Base-by-base conservation (phyloP, 139 green algal species). In the Trebouxia sp. region DNA sequence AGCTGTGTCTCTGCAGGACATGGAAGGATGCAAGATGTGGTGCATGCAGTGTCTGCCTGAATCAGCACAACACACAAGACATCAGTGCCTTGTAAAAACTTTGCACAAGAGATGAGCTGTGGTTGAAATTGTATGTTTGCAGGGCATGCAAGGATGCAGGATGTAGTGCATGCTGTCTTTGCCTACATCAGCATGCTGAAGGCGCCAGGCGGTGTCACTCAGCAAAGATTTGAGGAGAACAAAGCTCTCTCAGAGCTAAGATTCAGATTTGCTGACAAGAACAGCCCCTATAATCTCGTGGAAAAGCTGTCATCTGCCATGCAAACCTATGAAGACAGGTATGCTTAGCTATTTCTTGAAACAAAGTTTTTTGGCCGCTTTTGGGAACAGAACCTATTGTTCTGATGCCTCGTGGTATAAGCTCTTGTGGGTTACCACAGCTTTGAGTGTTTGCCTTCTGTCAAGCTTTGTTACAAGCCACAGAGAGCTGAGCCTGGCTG, bases 231-330 rank as follows among this genome's bases (percentile, higher is more conserved):
- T 69, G 37, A 86, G 20, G 88, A 91, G 83, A 80, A 85, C 45
- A 65, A 66, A 10, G 70, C 87, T 28, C 79, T 91, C 76, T 50
- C 75, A 53, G 48, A 88, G 55, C 83, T 95, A 74, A 85, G 88
- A 38, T 98, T 98, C 83, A 76, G 97, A 85, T 97, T 91, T 76
- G 79, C 87, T 2, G 94, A 98, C 84, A 95, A 95, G 87, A 47
- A 78, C 35, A 48, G 80, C 3, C 90, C 93, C 12, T 93, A 93
- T 81, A 80, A 48, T 37, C 92, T 93, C 65, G 86, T 83, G 26
- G 90, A 87, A n/a, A 79, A 37, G 32, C 85, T 98, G 17, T 62
- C 92, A 6, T 72, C 69, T 15, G 74, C 82, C n/a, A 92, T 98
- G 90, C 92, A 94, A 39, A 56, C 79, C 50, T 94, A 92, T 83